Percentiles rank a stretch among this genome's conserved stretches.
Conservation (phyloP, 2,329 filamentous ascomycete genomes). For the Corinectria fuckeliana region DNA sequence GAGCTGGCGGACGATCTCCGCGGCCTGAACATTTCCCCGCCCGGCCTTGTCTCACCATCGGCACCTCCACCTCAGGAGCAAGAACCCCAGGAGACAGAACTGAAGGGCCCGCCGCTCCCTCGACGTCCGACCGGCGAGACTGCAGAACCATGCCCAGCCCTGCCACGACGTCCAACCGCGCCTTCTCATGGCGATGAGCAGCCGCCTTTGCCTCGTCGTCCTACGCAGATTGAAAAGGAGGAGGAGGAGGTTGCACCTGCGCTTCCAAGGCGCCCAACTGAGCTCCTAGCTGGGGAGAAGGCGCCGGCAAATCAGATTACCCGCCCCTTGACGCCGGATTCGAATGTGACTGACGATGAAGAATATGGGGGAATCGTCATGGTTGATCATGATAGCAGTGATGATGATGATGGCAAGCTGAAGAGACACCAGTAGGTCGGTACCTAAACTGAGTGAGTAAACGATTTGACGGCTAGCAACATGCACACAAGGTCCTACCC, state of each 20-base stretch:
- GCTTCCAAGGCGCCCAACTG: constrained; percentile 28
- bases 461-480: not conserved
- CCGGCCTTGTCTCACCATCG: constrained; percentile 32
- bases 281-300: constrained; percentile 9
- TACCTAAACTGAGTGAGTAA: not conserved
- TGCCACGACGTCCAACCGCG: constrained; percentile 23
- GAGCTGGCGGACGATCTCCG: constrained; percentile 36
- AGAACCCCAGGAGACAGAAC: not conserved
- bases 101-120: constrained; percentile 27
- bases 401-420: constrained; percentile 23
- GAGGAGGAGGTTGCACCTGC: constrained; percentile 19
- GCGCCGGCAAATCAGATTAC: constrained; percentile 10
- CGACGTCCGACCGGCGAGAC: constrained; percentile 7
- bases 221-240: constrained; percentile 16
- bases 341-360: constrained; percentile 43
- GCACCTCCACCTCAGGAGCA: constrained; percentile 19
- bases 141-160: constrained; percentile 13
- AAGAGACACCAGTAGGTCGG: not conserved
- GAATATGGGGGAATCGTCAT: constrained; percentile 47
- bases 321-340: constrained; percentile 36
- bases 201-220: constrained; percentile 22
- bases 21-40: constrained; percentile 39
- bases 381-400: constrained; percentile 45
- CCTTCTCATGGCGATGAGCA: constrained; percentile 16
- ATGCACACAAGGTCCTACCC: not conserved